Conservation (phyloP, 495 filamentous ascomycete species). For the Penicillium odoratum region DNA sequence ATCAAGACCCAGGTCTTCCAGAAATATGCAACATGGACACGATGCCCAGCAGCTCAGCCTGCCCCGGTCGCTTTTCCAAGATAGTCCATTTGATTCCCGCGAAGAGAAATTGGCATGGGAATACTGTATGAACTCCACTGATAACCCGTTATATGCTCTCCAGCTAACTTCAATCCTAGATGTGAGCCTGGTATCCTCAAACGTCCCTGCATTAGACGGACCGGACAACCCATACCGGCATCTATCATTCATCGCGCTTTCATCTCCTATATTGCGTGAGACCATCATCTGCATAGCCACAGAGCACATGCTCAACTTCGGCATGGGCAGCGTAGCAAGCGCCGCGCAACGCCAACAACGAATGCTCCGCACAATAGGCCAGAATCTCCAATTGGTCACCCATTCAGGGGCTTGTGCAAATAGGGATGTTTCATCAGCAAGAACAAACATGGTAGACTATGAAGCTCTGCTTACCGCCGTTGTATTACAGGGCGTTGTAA, state of each 20-base stretch:
- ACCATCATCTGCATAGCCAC: slow-evolving; percentile 32
- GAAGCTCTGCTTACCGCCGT: slow-evolving; percentile 28
- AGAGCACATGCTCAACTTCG: slow-evolving; percentile 35
- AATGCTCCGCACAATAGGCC: slow-evolving; percentile 27
- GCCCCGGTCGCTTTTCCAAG: background rate
- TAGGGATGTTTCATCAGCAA: slow-evolving; percentile 3
- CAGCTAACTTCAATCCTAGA: slow-evolving; percentile 12
- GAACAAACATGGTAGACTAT: slow-evolving; percentile 8
- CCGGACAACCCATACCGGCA: slow-evolving; percentile 33
- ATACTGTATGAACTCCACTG: slow-evolving; percentile 22
- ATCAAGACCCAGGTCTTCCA: slow-evolving; percentile 21
- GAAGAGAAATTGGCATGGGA: slow-evolving; percentile 30
- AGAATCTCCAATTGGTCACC: slow-evolving; percentile 20
- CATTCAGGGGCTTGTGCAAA: slow-evolving; percentile 3
- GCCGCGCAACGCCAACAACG: slow-evolving; percentile 28
- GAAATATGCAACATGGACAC: background rate
- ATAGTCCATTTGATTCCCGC: slow-evolving; percentile 15
- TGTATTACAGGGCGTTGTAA: slow-evolving; percentile 28
- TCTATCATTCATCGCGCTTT: slow-evolving; percentile 26
- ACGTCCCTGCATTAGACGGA: slow-evolving; percentile 29
- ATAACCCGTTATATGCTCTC: background rate
- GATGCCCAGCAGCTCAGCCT: slow-evolving; percentile 1
- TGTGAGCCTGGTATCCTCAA: slow-evolving; percentile 29
- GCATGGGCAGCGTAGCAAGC: slow-evolving; percentile 22
- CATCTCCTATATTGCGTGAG: slow-evolving; percentile 26